Conservation (phyloP, 345 rosid genomes). For the Hypericum androsaemum region DNA sequence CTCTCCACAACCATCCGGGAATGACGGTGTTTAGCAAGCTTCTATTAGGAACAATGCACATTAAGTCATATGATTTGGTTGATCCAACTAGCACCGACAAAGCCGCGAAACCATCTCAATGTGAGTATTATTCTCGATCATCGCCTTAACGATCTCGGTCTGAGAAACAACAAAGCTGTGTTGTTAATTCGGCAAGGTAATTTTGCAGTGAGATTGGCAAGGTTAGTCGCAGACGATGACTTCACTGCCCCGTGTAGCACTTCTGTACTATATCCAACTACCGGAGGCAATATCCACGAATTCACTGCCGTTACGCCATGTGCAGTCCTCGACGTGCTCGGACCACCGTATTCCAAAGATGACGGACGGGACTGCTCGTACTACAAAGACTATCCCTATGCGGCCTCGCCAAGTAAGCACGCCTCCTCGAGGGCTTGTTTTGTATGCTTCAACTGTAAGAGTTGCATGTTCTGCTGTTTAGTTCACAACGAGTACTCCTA, state of each 20-base stretch:
- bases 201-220: conserved; percentile 45
- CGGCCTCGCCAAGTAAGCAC: conserved; percentile 31
- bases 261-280: conserved; percentile 57
- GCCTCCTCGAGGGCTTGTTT: too few species aligned
- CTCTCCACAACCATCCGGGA: conserved; percentile 69
- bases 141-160: not conserved
- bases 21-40: conserved; percentile 76
- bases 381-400: conserved; percentile 35
- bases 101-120: conserved; percentile 10
- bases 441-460: too few species aligned
- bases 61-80: conserved; percentile 58
- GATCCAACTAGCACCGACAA: conserved; percentile 16
- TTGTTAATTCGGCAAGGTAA: not conserved
- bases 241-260: conserved; percentile 52
- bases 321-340: conserved; percentile 55
- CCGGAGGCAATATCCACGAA: conserved; percentile 64
- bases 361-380: conserved; percentile 57
- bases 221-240: conserved; percentile 19
- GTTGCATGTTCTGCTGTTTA: too few species aligned
- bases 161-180: not conserved
- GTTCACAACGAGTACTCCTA: too few species aligned
- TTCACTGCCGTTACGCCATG: conserved; percentile 60
- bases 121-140: conserved; percentile 19
- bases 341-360: conserved; percentile 56
- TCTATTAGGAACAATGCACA: conserved; percentile 53